A percentile compares a stretch with the other conserved stretches of the same genome.
Evolutionary conservation across 164 flowering plant species (phyloP).

Genomic region (Chloranthus sessilifolius): DNA sequence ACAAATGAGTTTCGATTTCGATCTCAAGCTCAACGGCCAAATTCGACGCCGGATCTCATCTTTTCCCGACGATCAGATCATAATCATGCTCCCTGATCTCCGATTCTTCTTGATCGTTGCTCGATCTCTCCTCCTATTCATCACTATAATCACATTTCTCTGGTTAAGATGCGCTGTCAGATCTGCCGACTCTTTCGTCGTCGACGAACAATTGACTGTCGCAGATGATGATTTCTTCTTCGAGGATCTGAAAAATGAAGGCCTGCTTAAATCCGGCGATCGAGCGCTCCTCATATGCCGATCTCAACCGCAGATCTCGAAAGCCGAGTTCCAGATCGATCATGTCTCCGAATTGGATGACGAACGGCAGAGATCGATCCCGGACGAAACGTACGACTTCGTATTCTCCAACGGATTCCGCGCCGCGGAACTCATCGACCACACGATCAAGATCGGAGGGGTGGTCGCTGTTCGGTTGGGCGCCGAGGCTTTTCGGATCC

Average conservation of each 20-base stretch:
- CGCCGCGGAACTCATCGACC: constrained; percentile 22
- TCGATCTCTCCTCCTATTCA: constrained; percentile 30
- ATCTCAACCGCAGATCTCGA: constrained; percentile 4
- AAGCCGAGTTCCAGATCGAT: constrained; percentile 14
- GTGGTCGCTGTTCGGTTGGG: no score
- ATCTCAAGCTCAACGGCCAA: no score
- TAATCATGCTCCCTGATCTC: constrained; percentile 25
- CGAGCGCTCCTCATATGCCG: constrained; percentile 21
- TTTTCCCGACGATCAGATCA: constrained; percentile 15
- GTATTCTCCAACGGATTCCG: constrained; percentile 12
- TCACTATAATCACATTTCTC: constrained; percentile 35
- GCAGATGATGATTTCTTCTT: constrained; percentile 19
- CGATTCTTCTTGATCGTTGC: constrained; percentile 26
- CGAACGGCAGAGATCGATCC: constrained; percentile 17
- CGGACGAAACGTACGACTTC: constrained; percentile 28
- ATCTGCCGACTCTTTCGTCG: not conserved
- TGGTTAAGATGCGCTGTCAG: constrained; percentile 11
- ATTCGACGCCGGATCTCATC: no score
- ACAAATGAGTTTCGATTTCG: no score
- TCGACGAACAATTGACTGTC: not conserved
- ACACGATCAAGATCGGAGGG: no score
- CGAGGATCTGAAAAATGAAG: constrained; percentile 41
- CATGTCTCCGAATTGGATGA: constrained; percentile 16
- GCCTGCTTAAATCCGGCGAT: constrained; percentile 29
- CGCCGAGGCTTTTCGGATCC: no score